Evolutionary conservation across 2,329 filamentous ascomycete species (phyloP), one percentile per base, ranked within the genome.

Genomic region (Byssochlamys sp.): DNA sequence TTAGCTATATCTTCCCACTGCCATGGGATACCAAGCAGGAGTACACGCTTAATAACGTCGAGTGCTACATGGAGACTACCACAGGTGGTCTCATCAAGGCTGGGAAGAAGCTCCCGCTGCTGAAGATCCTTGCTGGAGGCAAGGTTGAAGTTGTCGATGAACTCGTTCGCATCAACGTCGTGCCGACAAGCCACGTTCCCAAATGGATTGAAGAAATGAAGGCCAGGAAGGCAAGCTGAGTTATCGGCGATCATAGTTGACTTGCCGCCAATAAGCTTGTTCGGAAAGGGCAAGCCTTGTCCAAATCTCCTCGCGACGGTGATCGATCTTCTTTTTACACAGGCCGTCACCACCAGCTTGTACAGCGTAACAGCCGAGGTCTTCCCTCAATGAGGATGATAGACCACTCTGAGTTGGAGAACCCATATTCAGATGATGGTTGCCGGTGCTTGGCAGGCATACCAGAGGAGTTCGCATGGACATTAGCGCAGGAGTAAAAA

Each of bases 121-220:
- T 90, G 54, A 89, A 90, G 76, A 82, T 92, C 29, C 73, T 97
- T 61, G 79, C 79, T 7, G 84, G 83, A 7, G 90, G 89, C 5
- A 91, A 88, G 67, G 84, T 95, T 5, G 91, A 95, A 75, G 81
- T 99, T 9, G 85, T 95, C 52, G 92, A 99, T 73, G 88, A 90
- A 29, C 75, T 97, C 61, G 83, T 97, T 26, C 85, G 80, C 68
- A 84, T 99, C 29, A 91, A 89, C 69, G 84, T 97, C 1, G 80
- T 99, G 62, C 92, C 92, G 0, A 86, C 82, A 66, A 74, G 72
- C 2, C 84, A 84, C 73, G 85, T 88, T 1, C 80, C 80, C 7
- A 80, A 72, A n/a, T 99, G 91, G 86, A 85, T 96, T 35, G 81
- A 83, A 61, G 88, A 94, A 65, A 91, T 91, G 71, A 97, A 96